Conservation (phyloP, 2,329 filamentous ascomycete species). For the Pseudogymnoascus sp. region DNA sequence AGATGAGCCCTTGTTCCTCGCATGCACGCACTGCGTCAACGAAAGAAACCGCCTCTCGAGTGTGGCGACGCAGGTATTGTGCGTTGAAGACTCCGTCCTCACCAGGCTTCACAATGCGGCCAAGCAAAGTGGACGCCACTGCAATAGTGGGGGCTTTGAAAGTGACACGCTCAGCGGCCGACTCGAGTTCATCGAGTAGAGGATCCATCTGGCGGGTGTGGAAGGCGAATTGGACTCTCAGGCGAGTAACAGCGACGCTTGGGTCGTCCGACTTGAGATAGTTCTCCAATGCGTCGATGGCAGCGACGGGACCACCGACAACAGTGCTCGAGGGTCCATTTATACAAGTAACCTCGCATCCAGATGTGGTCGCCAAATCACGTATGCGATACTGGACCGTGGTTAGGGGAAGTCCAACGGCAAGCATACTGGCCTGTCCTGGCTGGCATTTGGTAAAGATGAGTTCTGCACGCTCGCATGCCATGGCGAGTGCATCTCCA, state of each 20-base stretch:
- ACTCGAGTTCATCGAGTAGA: slow-evolving; percentile 50
- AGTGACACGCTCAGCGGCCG: slow-evolving; percentile 39
- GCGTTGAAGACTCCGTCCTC: slow-evolving; percentile 48
- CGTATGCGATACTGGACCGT: neutral
- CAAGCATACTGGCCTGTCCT: slow-evolving; percentile 43
- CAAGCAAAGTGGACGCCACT: slow-evolving; percentile 58
- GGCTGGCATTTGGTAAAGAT: slow-evolving; percentile 41
- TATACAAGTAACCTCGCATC: neutral
- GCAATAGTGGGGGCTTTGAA: slow-evolving; percentile 49
- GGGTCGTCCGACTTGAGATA: neutral
- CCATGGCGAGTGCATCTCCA: slow-evolving; percentile 21
- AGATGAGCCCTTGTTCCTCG: slow-evolving; percentile 46
- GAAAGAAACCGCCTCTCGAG: slow-evolving; percentile 61
- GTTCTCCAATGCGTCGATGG: neutral
- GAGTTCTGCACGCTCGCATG: slow-evolving; percentile 35
- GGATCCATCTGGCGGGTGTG: slow-evolving; percentile 56
- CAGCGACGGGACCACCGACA: neutral
- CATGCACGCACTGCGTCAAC: slow-evolving; percentile 50
- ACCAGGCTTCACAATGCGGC: slow-evolving; percentile 41
- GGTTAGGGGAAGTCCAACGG: neutral
- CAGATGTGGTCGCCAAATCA: neutral
- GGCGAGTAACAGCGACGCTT: slow-evolving; percentile 37
- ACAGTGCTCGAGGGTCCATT: neutral
- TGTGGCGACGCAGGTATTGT: slow-evolving; percentile 54
- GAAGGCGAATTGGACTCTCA: slow-evolving; percentile 58